Evolutionary conservation across 108 stramenopile species (phyloP).

Genomic region (Fragilaria crotonensis): DNA sequence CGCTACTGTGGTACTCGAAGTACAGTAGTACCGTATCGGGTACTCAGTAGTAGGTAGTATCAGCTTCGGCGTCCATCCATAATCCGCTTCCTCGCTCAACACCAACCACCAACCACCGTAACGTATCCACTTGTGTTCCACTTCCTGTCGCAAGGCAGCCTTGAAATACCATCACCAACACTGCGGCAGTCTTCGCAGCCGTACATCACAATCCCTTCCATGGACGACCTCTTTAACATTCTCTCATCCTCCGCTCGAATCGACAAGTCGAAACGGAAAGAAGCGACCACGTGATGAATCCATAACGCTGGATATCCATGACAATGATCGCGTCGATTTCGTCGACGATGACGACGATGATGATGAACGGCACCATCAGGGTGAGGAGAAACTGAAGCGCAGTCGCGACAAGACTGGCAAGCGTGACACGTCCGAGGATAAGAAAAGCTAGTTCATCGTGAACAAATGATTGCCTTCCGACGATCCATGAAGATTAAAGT

Average conservation of each 20-base stretch:
- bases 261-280: constrained; percentile 60
- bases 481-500: constrained; percentile 68
- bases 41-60: too few species aligned
- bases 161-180: too few species aligned
- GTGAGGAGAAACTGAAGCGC: constrained; percentile 4
- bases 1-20: too few species aligned
- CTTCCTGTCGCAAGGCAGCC: too few species aligned
- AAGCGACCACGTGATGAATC: constrained; percentile 13
- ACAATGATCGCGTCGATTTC: constrained; percentile 6
- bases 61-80: too few species aligned
- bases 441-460: constrained; percentile 58
- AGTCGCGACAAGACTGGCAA: constrained; percentile 49
- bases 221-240: constrained; percentile 85
- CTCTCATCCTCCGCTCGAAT: constrained; percentile 74
- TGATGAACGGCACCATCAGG: constrained; percentile 6
- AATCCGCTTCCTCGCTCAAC: too few species aligned
- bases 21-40: too few species aligned
- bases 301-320: too few species aligned
- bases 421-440: constrained; percentile 55
- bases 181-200: too few species aligned
- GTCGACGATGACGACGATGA: constrained; percentile 11
- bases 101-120: too few species aligned
- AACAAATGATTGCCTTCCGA: constrained; percentile 82
- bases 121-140: too few species aligned
- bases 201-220: too few species aligned